A percentile compares a stretch with the other conserved stretches of the same genome.
These are phyloP conservation scores for Myrmaecium sp. DNA, from an alignment of 2,329 filamentous ascomycete genomes.

Conservation along the genomic window DNA sequence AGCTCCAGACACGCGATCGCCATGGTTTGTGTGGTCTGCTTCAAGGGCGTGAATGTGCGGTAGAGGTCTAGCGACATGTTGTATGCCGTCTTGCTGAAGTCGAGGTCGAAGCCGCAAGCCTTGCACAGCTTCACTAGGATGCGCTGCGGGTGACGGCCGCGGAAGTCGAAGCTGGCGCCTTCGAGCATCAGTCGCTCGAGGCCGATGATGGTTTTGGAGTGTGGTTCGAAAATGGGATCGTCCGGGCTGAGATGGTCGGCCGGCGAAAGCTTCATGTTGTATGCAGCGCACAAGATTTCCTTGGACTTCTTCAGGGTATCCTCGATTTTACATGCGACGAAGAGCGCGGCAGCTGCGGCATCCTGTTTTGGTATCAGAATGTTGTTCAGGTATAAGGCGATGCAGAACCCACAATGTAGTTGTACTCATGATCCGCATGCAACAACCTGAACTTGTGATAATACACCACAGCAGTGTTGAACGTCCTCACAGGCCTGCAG, in stretches of 20 bases:
- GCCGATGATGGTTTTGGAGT: constrained; percentile 68
- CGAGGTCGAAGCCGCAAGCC: constrained; percentile 35
- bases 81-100: constrained; percentile 49
- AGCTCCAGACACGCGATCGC: constrained; percentile 70
- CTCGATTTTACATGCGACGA: constrained; percentile 92
- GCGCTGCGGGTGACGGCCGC: constrained; percentile 74
- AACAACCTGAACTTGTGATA: constrained; percentile 86
- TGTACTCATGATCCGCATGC: constrained; percentile 74
- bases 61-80: constrained; percentile 78
- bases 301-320: constrained; percentile 94
- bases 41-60: constrained; percentile 81
- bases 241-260: constrained; percentile 58
- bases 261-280: constrained; percentile 60
- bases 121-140: constrained; percentile 65
- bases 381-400: background rate
- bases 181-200: constrained; percentile 88
- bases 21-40: constrained; percentile 75
- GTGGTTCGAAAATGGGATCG: constrained; percentile 72
- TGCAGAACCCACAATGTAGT: constrained; percentile 36
- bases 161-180: constrained; percentile 83
- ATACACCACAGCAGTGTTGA: constrained; percentile 78
- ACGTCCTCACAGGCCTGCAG: constrained; percentile 67
- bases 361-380: constrained; percentile 34
- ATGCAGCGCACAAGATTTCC: constrained; percentile 79
- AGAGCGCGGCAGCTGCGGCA: constrained; percentile 71